Percentiles rank a stretch among this genome's conserved stretches.
Evolutionary conservation across 441 rosid species (phyloP).

Genomic region (Metrosideros polymorpha): DNA sequence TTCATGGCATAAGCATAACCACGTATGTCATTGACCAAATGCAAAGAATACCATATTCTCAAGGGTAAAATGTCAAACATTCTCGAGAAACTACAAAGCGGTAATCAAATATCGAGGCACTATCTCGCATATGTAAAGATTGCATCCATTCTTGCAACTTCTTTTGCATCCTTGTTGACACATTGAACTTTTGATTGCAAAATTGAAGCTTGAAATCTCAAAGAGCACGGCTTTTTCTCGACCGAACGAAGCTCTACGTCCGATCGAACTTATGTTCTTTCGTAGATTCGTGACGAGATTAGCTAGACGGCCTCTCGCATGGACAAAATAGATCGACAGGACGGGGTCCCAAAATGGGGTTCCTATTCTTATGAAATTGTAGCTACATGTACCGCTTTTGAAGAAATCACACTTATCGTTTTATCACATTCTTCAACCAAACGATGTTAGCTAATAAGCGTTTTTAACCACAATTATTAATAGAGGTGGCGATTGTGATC

Average conservation of each 20-base stretch:
- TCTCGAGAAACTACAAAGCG: not conserved
- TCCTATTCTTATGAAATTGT: not conserved
- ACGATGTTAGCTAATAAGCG: not conserved
- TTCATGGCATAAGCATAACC: not conserved
- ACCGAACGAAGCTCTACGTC: not conserved
- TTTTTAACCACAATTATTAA: not conserved
- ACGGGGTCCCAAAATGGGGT: not conserved
- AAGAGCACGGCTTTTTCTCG: not conserved
- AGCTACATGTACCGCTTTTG: not conserved
- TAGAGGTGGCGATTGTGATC: not conserved
- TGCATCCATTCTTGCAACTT: not conserved
- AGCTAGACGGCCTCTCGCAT: not conserved
- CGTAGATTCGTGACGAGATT: not conserved
- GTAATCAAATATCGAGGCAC: not conserved
- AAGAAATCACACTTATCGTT: not conserved
- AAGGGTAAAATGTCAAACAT: not conserved
- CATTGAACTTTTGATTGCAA: not conserved
- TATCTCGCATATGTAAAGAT: not conserved
- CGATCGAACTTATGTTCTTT: not conserved
- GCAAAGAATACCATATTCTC: not conserved
- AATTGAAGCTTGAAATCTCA: not conserved
- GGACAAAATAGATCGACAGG: not conserved
- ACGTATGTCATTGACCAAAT: not conserved
- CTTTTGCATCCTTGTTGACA: not conserved
- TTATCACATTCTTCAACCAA: not conserved